Evolutionary conservation across 2,329 filamentous ascomycete genomes (phyloP), one percentile per base, ranked within the genome.

Genomic region (Bisporella sp.): DNA sequence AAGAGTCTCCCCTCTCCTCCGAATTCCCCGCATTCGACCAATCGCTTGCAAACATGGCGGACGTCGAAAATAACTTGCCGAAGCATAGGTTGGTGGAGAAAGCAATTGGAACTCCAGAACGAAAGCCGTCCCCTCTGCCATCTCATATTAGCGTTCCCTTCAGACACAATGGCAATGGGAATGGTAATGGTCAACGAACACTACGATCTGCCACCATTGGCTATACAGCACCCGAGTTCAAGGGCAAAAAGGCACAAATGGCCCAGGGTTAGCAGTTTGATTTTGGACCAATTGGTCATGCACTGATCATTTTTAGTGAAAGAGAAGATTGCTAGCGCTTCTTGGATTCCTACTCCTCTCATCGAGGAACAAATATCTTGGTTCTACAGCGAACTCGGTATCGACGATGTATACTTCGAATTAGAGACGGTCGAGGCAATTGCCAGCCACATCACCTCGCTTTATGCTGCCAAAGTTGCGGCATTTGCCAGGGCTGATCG

Each of bases 321-420:
- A 59, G 82, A 89, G 67, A 93, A 97, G 76, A 95, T 96, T 84
- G 55, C 58, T 40, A 56, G 57, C 37, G 56, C 56, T 57, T 87
- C 85, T 53, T 96, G 95, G 79, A 88, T 99, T 54, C 93, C 93
- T 1, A 77, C 80, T 51, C 77, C 86, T 47, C 87, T 95, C 58
- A 79, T 96, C 56, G 87, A 95, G 56, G 78, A 83, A 30, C 91
- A 99, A 71, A 88, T 91, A 47, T 78, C 82, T 53, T 99, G 93
- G 92, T 99, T 99, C 76, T 99, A 99, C 75, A 88, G 93, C 67
- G 87, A 95, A 69, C 82, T 99, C 29, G 93, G 93, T 61, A 99
- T 99, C 62, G 93, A 99, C 65, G 93, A 96, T 76, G 92, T 95
- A 71, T 97, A 96, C 76, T 97, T 97, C 73, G 84, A 91, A 66